Evolutionary conservation across 2,329 filamentous ascomycete genomes (phyloP).

Genomic region (Alternaria viburni): DNA sequence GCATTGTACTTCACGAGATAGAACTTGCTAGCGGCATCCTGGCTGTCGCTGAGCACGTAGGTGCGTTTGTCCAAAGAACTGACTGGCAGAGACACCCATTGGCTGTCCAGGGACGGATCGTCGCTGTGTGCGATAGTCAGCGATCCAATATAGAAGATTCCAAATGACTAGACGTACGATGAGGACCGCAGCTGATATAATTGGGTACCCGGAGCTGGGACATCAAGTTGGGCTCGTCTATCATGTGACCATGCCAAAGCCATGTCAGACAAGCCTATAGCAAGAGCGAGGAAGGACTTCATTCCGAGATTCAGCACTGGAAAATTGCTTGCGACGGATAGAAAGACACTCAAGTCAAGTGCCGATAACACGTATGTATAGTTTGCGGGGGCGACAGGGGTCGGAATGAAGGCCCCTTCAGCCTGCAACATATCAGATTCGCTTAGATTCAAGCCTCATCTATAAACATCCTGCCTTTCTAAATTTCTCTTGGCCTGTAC

Average conservation of each 20-base stretch:
- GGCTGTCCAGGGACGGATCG: conserved; percentile 27
- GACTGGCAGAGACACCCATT: conserved; percentile 30
- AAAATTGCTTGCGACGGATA: neutral
- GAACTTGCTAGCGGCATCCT: conserved; percentile 31
- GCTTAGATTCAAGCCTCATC: conserved; percentile 8
- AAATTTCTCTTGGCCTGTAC: conserved; percentile 11
- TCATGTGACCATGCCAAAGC: conserved; percentile 26
- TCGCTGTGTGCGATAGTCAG: conserved; percentile 13
- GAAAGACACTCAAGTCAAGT: neutral
- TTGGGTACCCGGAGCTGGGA: conserved; percentile 29
- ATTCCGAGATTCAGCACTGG: conserved; percentile 11
- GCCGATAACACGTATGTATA: neutral
- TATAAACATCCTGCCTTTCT: neutral
- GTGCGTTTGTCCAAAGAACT: conserved; percentile 12
- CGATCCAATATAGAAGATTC: neutral
- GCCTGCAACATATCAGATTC: conserved; percentile 11
- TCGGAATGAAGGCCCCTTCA: conserved; percentile 19
- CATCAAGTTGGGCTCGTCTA: conserved; percentile 20
- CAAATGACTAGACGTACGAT: conserved; percentile 24
- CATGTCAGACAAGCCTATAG: conserved; percentile 25
- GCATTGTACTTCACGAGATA: conserved; percentile 30
- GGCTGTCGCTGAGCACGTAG: conserved; percentile 23
- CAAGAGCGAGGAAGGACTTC: conserved; percentile 28
- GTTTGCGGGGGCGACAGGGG: conserved; percentile 15
- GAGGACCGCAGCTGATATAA: conserved; percentile 37